These are phyloP conservation scores for Backusella westeae DNA, from an alignment of 192 early-diverging fungal genomes.

Conservation along the genomic window DNA sequence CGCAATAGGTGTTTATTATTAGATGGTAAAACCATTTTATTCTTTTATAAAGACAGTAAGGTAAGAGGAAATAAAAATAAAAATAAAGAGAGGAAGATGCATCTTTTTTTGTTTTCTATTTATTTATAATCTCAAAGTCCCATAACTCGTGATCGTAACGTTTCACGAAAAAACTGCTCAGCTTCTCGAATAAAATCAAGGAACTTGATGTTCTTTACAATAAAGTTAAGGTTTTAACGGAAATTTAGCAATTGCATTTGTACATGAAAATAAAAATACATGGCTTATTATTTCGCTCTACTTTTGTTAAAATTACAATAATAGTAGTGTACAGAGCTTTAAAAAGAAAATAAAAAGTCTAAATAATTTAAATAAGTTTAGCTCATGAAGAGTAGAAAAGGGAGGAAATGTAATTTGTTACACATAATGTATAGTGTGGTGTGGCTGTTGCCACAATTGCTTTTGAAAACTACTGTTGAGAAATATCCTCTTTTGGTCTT, in stretches of 20 bases:
- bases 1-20: neutral
- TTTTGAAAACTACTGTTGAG: neutral
- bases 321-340: neutral
- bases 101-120: neutral
- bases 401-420: neutral
- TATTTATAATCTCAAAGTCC: neutral
- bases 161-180: neutral
- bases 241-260: neutral
- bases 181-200: neutral
- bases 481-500: neutral
- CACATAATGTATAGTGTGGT: neutral
- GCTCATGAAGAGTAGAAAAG: neutral
- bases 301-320: neutral
- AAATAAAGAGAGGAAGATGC: neutral
- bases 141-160: constrained; percentile 1
- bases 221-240: neutral
- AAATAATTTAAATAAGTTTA: neutral
- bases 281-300: neutral
- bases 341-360: neutral
- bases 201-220: neutral
- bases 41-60: neutral
- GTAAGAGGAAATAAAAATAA: neutral
- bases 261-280: neutral
- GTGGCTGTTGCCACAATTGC: neutral
- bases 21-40: neutral